phyloP scores from a whole-genome alignment of 371 early-diverging fungal genomes.

The Phascolomyces articulosus region DNA sequence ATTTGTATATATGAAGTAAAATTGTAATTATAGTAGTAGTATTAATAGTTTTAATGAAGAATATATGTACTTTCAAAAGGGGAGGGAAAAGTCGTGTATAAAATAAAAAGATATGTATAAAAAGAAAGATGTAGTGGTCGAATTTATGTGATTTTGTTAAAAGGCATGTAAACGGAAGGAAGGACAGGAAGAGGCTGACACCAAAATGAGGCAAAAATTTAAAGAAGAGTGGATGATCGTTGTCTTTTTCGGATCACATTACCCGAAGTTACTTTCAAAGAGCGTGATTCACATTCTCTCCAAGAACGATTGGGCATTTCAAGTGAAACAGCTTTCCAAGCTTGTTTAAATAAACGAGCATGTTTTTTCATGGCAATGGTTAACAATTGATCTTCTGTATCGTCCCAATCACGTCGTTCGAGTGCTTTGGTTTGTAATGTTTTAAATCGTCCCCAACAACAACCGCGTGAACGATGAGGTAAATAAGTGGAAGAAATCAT shows the following conservation, averaged over 20 bases:
- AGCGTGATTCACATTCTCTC: conserved; percentile 38
- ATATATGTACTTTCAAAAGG: too few species aligned
- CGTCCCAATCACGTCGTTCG: conserved; percentile 32
- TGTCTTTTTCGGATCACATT: conserved; percentile 21
- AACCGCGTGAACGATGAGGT: conserved; percentile 48
- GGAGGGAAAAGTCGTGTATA: too few species aligned
- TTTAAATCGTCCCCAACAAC: conserved; percentile 50
- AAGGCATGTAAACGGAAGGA: too few species aligned
- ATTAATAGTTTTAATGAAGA: too few species aligned
- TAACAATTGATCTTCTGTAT: conserved; percentile 31
- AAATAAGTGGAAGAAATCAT: conserved; percentile 45
- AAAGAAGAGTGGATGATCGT: background rate
- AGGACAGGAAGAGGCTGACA: too few species aligned
- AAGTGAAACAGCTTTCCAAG: conserved; percentile 43
- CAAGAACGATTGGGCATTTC: conserved; percentile 38
- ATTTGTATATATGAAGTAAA: background rate
- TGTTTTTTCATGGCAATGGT: conserved; percentile 38
- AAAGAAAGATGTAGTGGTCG: too few species aligned
- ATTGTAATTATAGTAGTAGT: background rate
- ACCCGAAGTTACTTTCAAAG: conserved; percentile 26
- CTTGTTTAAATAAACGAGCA: conserved; percentile 38
- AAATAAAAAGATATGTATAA: too few species aligned
- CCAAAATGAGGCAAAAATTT: background rate
- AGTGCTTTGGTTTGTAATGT: conserved; percentile 37
- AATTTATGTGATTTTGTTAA: too few species aligned